These are phyloP conservation scores for Pichia manshurica DNA, from an alignment of 805 yeast genomes.

Conservation along the genomic window DNA sequence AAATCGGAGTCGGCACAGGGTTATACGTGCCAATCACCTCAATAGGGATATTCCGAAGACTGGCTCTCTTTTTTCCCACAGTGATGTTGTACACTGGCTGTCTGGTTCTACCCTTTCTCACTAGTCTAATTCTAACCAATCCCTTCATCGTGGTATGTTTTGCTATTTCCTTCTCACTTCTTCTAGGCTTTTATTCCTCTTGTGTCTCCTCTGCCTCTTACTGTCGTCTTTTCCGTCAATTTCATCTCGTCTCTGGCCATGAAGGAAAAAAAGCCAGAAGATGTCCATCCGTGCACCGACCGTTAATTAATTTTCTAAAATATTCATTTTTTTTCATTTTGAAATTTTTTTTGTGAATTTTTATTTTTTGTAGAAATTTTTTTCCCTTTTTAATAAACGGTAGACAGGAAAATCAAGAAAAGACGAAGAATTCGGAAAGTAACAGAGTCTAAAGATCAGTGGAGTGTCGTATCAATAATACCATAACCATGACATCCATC, in stretches of 20 bases:
- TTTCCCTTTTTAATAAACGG: no score
- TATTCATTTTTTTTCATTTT: constrained; percentile 1
- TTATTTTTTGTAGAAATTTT: no score
- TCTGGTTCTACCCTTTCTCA: constrained; percentile 86
- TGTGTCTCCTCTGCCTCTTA: background rate
- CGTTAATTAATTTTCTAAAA: background rate
- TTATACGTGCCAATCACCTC: constrained; percentile 94
- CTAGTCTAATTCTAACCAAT: constrained; percentile 78
- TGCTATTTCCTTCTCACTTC: background rate
- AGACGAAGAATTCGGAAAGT: no score
- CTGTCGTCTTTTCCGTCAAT: background rate
- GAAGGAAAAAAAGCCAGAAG: background rate
- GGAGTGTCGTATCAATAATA: no score
- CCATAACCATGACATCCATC: background rate
- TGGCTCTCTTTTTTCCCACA: constrained; percentile 69
- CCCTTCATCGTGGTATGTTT: constrained; percentile 46
- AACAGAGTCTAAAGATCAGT: no score
- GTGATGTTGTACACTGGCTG: constrained; percentile 90
- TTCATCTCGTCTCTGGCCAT: background rate
- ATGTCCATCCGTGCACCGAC: constrained; percentile 7
- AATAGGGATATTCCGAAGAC: constrained; percentile 82
- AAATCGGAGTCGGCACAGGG: constrained; percentile 69
- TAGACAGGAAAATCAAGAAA: background rate
- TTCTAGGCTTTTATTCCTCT: background rate
- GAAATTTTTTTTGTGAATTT: background rate